Conservation (phyloP, 805 yeast genomes). For the Lipomyces japonicus region DNA sequence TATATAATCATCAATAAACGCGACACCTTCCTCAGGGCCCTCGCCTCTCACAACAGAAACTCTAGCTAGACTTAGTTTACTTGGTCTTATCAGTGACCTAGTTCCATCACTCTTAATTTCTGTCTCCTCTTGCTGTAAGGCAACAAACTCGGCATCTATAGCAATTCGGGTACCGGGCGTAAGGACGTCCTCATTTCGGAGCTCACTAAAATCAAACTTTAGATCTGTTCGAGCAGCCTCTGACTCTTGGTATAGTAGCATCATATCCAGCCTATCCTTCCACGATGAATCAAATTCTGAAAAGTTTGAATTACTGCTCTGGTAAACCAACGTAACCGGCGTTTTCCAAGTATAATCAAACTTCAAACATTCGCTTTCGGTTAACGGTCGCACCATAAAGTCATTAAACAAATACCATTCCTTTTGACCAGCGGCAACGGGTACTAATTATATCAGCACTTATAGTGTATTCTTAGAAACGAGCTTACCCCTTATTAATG, state of each 20-base stretch:
- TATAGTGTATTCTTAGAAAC: background rate
- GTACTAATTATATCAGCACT: slow-evolving; percentile 7
- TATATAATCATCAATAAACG: slow-evolving; percentile 92
- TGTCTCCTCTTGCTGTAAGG: slow-evolving; percentile 67
- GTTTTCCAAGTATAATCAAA: slow-evolving; percentile 75
- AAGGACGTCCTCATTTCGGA: slow-evolving; percentile 70
- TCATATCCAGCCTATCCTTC: slow-evolving; percentile 52
- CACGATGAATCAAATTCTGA: slow-evolving; percentile 47
- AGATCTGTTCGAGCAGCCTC: slow-evolving; percentile 54
- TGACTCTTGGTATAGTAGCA: slow-evolving; percentile 67
- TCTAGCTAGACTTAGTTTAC: slow-evolving; percentile 74
- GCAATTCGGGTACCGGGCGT: slow-evolving; percentile 74
- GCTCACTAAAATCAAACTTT: slow-evolving; percentile 61
- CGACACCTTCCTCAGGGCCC: slow-evolving; percentile 62
- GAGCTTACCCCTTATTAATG: slow-evolving; percentile 33
- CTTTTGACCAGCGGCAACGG: slow-evolving; percentile 20
- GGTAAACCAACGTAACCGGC: slow-evolving; percentile 69
- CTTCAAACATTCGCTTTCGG: slow-evolving; percentile 74
- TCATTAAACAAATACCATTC: slow-evolving; percentile 87
- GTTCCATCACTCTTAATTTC: slow-evolving; percentile 74
- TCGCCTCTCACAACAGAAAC: slow-evolving; percentile 72
- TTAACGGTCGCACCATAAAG: slow-evolving; percentile 73
- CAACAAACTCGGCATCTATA: slow-evolving; percentile 95
- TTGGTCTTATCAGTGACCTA: slow-evolving; percentile 68
- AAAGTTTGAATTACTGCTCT: slow-evolving; percentile 39